Evolutionary conservation across 331 rosid species (phyloP).

Genomic region (Saraca asoca): DNA sequence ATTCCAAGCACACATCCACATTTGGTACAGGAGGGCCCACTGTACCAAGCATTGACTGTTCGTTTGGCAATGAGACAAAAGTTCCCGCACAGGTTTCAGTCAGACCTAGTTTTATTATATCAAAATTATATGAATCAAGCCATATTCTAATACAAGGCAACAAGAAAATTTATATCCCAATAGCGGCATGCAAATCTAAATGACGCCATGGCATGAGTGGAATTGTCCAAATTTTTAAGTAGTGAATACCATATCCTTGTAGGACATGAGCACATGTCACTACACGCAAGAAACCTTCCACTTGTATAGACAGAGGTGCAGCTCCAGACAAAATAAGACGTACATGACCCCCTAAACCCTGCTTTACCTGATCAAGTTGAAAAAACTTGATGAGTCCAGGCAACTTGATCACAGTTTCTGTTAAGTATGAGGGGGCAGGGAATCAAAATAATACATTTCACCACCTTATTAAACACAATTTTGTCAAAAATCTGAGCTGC

Average conservation of each 20-base stretch:
- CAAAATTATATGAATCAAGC: conserved; percentile 30
- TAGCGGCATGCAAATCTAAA: neutral
- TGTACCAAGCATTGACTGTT: conserved; percentile 83
- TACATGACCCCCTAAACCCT: conserved; percentile 89
- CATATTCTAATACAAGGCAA: neutral
- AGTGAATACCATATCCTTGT: conserved; percentile 90
- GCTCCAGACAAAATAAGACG: conserved; percentile 96
- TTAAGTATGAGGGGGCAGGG: neutral
- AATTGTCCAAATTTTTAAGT: neutral
- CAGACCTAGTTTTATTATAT: conserved; percentile 62
- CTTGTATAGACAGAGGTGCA: conserved; percentile 86
- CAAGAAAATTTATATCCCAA: no score
- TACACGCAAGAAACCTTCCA: conserved; percentile 79
- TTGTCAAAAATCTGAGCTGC: conserved; percentile 83
- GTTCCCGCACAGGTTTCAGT: conserved; percentile 98
- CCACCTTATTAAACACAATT: conserved; percentile 86
- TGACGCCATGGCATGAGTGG: conserved; percentile 3
- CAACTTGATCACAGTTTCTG: conserved; percentile 11
- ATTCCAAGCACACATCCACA: conserved; percentile 89
- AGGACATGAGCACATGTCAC: conserved; percentile 91
- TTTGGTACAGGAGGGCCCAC: conserved; percentile 99
- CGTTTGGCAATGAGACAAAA: conserved; percentile 90
- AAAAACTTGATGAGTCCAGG: conserved; percentile 33
- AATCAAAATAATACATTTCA: conserved; percentile 22
- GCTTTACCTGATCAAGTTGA: conserved; percentile 65